Conservation (phyloP, 768 basidiomycete species). For the Termitomyces sp. region DNA sequence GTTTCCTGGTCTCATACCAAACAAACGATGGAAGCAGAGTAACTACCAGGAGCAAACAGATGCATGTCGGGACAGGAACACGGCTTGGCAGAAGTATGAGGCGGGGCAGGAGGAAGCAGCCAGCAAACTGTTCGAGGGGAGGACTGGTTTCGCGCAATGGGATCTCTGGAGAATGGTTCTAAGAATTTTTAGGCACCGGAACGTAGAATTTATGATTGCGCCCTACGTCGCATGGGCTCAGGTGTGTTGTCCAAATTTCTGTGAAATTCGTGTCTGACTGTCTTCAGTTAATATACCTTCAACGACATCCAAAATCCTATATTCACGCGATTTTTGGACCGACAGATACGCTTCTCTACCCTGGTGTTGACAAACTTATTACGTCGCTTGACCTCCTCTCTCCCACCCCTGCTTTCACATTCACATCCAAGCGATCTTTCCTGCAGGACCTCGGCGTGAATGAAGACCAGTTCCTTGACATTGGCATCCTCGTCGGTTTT, state of each 20-base stretch:
- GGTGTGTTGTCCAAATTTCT: constrained; percentile 39
- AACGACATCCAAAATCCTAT: constrained; percentile 88
- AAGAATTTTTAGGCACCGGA: constrained; percentile 88
- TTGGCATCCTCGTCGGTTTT: constrained; percentile 87
- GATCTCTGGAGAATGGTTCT: constrained; percentile 94
- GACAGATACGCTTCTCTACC: constrained; percentile 86
- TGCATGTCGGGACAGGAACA: constrained; percentile 67
- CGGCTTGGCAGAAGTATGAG: constrained; percentile 95
- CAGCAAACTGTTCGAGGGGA: constrained; percentile 74
- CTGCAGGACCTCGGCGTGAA: constrained; percentile 50
- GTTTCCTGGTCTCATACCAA: constrained; percentile 83
- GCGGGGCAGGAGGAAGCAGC: constrained; percentile 86
- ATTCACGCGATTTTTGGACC: constrained; percentile 93
- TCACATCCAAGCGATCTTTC: constrained; percentile 73
- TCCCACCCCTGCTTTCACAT: constrained; percentile 69
- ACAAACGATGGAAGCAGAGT: constrained; percentile 64
- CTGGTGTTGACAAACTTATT: constrained; percentile 84
- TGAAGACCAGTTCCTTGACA: constrained; percentile 93
- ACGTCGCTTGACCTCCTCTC: constrained; percentile 77
- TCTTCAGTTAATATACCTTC: constrained; percentile 84
- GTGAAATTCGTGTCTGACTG: neutral
- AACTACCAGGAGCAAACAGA: constrained; percentile 56
- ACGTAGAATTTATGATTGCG: constrained; percentile 93
- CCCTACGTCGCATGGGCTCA: constrained; percentile 96
- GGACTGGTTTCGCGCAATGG: constrained; percentile 70